These are phyloP conservation scores for Volutella citrinella DNA, from an alignment of 2,329 filamentous ascomycete species.

Conservation along the genomic window DNA sequence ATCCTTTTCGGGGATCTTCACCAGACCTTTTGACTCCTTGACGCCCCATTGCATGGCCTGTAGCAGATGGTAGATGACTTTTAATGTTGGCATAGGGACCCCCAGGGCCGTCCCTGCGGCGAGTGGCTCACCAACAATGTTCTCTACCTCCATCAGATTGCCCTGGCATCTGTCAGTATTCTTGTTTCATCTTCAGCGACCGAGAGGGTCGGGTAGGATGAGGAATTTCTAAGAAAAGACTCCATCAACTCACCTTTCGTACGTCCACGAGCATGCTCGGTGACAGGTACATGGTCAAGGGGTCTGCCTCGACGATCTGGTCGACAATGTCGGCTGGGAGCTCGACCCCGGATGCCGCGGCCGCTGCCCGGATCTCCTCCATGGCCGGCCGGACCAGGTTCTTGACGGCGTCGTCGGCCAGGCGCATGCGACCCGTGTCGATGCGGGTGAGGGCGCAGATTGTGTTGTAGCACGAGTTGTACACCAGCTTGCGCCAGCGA, in stretches of 20 bases:
- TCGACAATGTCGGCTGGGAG: not conserved
- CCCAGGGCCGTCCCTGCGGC: not conserved
- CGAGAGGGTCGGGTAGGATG: no score
- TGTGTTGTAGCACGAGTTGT: slow-evolving; percentile 4
- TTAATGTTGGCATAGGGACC: slow-evolving; percentile 2
- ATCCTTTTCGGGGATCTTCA: no score
- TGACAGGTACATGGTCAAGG: not conserved
- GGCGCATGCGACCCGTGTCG: slow-evolving; percentile 1
- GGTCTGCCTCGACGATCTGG: not conserved
- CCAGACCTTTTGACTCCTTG: not conserved
- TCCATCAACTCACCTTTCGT: no score
- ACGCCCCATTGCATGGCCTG: slow-evolving; percentile 2
- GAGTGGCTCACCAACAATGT: slow-evolving; percentile 3
- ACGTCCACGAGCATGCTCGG: slow-evolving; percentile 4
- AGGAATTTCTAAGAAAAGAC: no score
- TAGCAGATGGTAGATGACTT: not conserved
- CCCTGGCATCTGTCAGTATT: not conserved
- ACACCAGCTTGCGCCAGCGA: slow-evolving; percentile 6
- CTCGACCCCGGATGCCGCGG: not conserved
- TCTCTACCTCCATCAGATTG: slow-evolving; percentile 2
- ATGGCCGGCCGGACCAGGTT: not conserved
- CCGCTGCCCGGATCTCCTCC: slow-evolving; percentile 2
- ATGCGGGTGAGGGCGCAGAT: not conserved
- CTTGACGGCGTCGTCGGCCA: not conserved
- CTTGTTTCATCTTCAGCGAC: no score